phyloP scores from a whole-genome alignment of 345 rosid genomes.

The Aquilaria malaccensis region DNA sequence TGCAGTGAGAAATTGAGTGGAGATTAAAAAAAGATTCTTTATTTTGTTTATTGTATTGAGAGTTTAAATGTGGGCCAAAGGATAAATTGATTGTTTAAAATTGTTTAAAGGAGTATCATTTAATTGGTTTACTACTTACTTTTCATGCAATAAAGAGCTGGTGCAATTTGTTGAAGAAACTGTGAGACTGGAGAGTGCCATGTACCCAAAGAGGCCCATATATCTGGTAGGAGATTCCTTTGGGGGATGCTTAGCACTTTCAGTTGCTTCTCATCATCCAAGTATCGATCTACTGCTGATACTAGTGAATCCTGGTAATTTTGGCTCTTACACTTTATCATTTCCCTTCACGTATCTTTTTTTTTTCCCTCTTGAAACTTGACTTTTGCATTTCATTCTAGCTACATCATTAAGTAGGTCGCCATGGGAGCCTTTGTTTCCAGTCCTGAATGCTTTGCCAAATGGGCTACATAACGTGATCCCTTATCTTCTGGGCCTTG shows the following conservation, averaged over 20 bases:
- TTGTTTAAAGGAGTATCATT: background rate
- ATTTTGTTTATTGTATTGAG: no score
- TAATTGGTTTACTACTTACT: background rate
- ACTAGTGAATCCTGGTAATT: conserved; percentile 73
- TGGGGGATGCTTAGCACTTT: conserved; percentile 91
- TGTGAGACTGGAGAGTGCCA: conserved; percentile 42
- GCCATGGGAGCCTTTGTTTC: conserved; percentile 60
- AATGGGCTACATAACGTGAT: conserved; percentile 44
- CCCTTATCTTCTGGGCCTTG: conserved; percentile 65
- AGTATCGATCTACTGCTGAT: conserved; percentile 54
- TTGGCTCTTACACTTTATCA: conserved; percentile 3
- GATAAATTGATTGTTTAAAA: no score
- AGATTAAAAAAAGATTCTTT: no score
- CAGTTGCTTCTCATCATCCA: conserved; percentile 73
- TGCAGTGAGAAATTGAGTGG: no score
- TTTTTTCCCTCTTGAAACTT: background rate
- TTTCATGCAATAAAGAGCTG: conserved; percentile 33
- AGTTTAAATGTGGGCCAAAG: no score
- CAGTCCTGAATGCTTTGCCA: conserved; percentile 59
- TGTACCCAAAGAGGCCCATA: conserved; percentile 61
- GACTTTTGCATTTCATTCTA: conserved; percentile 22
- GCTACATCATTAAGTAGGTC: conserved; percentile 82
- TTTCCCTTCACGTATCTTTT: conserved; percentile 6
- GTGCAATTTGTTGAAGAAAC: conserved; percentile 57
- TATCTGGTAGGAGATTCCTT: conserved; percentile 82